Conservation (phyloP, 306 rosid genomes). For the Abrus precatorius region DNA sequence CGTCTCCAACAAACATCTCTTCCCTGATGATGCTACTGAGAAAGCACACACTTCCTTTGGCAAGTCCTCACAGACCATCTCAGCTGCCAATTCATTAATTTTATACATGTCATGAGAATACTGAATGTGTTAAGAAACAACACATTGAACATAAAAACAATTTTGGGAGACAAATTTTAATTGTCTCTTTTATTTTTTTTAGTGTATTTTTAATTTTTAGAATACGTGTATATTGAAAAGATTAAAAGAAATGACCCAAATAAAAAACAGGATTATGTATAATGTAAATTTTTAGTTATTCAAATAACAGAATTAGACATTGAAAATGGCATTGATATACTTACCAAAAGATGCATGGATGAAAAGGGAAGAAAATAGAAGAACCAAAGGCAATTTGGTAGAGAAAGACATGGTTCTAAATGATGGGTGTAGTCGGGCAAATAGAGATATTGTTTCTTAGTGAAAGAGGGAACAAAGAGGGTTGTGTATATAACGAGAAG, state of each 20-base stretch:
- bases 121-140: too few species aligned
- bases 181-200: too few species aligned
- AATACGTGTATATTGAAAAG: too few species aligned
- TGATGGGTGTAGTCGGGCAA: conserved; percentile 19
- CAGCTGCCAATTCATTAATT: conserved; percentile 50
- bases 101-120: neutral
- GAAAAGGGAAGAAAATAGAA: conserved; percentile 47
- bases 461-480: neutral
- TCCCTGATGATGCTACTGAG: conserved; percentile 80
- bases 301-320: neutral
- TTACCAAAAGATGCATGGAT: conserved; percentile 47
- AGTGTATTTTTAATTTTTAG: too few species aligned
- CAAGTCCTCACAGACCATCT: conserved; percentile 69
- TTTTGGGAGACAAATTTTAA: too few species aligned
- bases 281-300: too few species aligned
- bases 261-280: too few species aligned
- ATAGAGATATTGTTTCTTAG: neutral
- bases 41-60: conserved; percentile 74
- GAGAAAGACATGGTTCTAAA: conserved; percentile 48
- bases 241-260: too few species aligned
- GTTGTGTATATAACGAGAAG: neutral
- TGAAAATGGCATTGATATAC: conserved; percentile 8
- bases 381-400: conserved; percentile 45
- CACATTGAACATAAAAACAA: too few species aligned
- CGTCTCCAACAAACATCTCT: conserved; percentile 82